Evolutionary conservation across 805 yeast genomes (phyloP), one percentile per base, ranked within the genome.

Genomic region (Maudiozyma saulgeensis): DNA sequence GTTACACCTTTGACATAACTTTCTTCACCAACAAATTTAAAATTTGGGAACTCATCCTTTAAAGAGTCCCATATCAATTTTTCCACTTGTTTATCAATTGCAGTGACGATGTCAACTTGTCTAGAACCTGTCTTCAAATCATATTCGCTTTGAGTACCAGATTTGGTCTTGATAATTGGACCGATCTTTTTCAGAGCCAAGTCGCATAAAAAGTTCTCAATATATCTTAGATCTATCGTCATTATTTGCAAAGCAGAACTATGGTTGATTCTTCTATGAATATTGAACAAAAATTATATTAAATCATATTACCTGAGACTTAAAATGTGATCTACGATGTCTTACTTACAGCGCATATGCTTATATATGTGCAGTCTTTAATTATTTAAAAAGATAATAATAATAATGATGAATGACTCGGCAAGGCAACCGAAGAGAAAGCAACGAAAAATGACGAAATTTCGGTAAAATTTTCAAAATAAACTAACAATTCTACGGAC

Each of bases 61-160:
- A 63, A 50, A 0, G 56, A 45, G 9, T 54, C 54, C 59, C 68
- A 67, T n/a, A 74, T 72, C 1, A 67, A 52, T 4, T 52, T 50
- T 58, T 81, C 86, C 4, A 81, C 83, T 32, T 75, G 72, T 56
- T 78, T 76, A 37, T 81, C 86, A 39, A 80, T 77, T 44, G 74
- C 79, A 4, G 86, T 81, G 12, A 81, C 86, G n/a, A 81, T 68
- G 60, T 81, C 86, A 7, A 80, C 84, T 2, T 78, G 55, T 50
- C 64, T 52, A 1, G 63, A 52, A 2, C 68, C 68, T 11, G 67
- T 64, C 50, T 64, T 64, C 46, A 63, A 51, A 49, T 61, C 64
- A 49, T 63, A 64, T 8, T 53, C 44, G 9, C 58, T 56, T 48
- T 63, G 66, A 16, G 65, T 72, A 12, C 84, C 84, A 4, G 79